Evolutionary conservation across 148 eudicot genomes (phyloP).

Genomic region (Agrostemma githago): DNA sequence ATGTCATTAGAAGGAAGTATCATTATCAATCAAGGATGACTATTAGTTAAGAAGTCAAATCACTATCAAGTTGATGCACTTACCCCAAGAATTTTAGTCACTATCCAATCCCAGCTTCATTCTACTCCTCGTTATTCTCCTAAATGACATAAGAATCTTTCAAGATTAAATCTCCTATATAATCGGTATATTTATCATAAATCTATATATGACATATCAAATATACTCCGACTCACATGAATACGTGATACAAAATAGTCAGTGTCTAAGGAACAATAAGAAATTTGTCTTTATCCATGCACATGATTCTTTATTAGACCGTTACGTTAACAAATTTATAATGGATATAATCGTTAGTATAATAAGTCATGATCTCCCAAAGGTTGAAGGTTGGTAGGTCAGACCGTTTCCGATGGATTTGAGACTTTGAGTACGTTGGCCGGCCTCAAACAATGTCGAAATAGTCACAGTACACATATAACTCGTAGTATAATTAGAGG

Average conservation of each 20-base stretch:
- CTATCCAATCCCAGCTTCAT: neutral
- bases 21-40: neutral
- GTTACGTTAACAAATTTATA: too few species aligned
- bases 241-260: too few species aligned
- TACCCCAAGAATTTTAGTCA: constrained; percentile 16
- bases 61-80: constrained; percentile 15
- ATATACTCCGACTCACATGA: too few species aligned
- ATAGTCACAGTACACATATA: neutral
- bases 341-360: too few species aligned
- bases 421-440: neutral
- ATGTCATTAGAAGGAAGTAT: neutral
- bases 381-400: constrained; percentile 9
- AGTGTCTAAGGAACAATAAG: too few species aligned
- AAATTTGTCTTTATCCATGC: too few species aligned
- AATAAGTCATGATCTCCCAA: too few species aligned
- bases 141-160: neutral
- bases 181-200: too few species aligned
- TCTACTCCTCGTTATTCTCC: neutral
- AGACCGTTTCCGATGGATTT: neutral
- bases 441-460: neutral
- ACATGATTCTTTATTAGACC: too few species aligned
- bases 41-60: constrained; percentile 4
- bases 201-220: too few species aligned
- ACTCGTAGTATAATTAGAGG: neutral
- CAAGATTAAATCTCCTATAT: too few species aligned